Evolutionary conservation across 148 eudicot genomes (phyloP), one percentile per base, ranked within the genome.

Genomic region (Bassia scoparia): DNA sequence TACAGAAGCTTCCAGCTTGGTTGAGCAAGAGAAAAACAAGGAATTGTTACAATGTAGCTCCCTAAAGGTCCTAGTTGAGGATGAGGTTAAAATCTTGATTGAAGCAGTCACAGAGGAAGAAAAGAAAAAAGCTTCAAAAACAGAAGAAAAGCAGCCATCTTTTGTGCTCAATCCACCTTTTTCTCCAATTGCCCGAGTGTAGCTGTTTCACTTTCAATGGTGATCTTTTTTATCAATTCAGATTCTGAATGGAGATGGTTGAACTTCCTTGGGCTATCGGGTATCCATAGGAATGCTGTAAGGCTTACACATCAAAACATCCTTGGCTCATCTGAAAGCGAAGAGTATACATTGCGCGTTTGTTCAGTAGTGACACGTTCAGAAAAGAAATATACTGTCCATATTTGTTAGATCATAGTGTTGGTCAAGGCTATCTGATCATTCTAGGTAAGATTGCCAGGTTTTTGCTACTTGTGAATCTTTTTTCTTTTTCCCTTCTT

Each of bases 141-240:
- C 64, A n/a, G 88, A 80, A 76, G 87, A 81, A 71, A 78, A 65
- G 30, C 79, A 81, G 62, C 80, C 83, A 30, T 81, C 90, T 37
- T 94, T 86, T 70, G 85, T 84, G 63, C 79, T 88, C 61, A 87
- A 91, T 65, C 98, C 96, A 44, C 98, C 98, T 29, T 91, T 94
- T 79, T 94, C 98, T 69, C 98, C 98, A n/a, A 94, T 94, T 62
- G 84, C 89, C 35, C 86, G 97, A 61, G 98, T 85, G 55, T 94
- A 81, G 71, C 11, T 21, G 61, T 14, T 61, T 73, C 70, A 50
- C 23, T 16, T 67, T 14, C 34, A n/a, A 24, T 5, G 37, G 8
- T 63, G 33, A 49, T n/a, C 41, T 10, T 67, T n/a, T 5, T 31
- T 61, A 18, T 41, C 33, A 37, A 5, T 21, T 35, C 67, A 35